Evolutionary conservation across 495 filamentous ascomycete genomes (phyloP), one percentile per base, ranked within the genome.

Genomic region (Clohesyomyces aquaticus): DNA sequence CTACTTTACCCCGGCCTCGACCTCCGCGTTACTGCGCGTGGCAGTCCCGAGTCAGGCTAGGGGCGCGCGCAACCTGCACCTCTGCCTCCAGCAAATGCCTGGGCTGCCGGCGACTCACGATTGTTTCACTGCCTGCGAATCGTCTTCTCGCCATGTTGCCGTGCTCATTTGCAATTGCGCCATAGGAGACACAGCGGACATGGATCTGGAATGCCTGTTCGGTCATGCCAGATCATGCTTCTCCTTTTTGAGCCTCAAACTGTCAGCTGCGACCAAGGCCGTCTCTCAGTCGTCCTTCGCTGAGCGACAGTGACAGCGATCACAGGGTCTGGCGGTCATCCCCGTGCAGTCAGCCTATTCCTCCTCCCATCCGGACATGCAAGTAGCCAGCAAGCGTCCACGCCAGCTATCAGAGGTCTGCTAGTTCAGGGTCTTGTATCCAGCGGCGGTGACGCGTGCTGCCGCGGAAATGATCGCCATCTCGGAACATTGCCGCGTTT

Each of bases 101-200:
- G 32, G 32, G 14, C 14, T 38, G 32, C 32, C 14, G 14, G 32
- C 32, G 6, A 41, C 46, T 57, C 61, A 64, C 53, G 54, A 58
- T 64, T 18, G 61, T 64, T 64, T 64, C 61, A 64, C 61, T 1
- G 42, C 2, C 28, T 45, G 18, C 61, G 52, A 64, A 57, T 64
- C 61, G 58, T 45, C 12, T 47, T 42, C 28, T 19, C 26, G 25
- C 9, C 12, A 1, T 42, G 28, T 26, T 14, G 11, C 27, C 27
- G 22, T 18, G 42, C 26, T 38, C 29, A 16, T 50, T 25, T 21
- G 57, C 57, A 18, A 43, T 16, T 12, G n/a, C 54, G 29, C 18
- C 25, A 25, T 23, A 18, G n/a, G 48, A 52, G 12, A 52, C 57
- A 18, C 42, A 26, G 45, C 28, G 4, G n/a, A n/a, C n/a, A n/a